Base-by-base conservation (phyloP, 2,329 filamentous ascomycete species). In the Pleomassaria siparia region DNA sequence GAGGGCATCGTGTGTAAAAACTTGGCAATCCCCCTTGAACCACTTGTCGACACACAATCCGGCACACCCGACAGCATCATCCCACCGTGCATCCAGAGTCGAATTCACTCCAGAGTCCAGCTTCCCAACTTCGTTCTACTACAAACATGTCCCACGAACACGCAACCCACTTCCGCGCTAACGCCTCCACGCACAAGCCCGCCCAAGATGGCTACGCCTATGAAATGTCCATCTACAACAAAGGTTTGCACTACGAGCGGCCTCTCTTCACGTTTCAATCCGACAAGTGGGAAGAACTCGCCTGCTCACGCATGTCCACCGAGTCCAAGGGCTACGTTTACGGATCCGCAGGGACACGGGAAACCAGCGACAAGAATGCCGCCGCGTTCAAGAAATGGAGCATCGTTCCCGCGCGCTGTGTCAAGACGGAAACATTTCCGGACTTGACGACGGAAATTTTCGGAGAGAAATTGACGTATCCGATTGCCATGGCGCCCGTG, bases 261-360 rank as follows among this genome's bases (percentile, higher is more conserved):
- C 66, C 69, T 8, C 51, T 57, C 1, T 55, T 71, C 51, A 67
- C 68, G 2, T 71, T 70, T 50, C 59, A 70, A 37, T 46, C 66
- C n/a, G 25, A 39, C 1, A 33, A 59, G 51, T 67, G 62, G 62
- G 58, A 64, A 41, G 25, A 43, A 16, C 37, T 60, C 37, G 69
- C 67, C 12, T 48, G 56, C 16, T 49, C 52, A 8, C 56, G 56
- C 20, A 57, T 71, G 26, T 64, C 62, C 2, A 58, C 65, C 5
- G 60, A 65, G 22, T 57, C 59, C 13, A 61, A 56, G 40, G 68
- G 66, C n/a, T 72, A 72, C 45, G 58, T 69, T 9, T 56, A 60
- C 37, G 67, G 68, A 25, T 63, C 59, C 13, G 67, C 67, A 4
- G 66, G 69, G 2, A 56, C 50, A 2, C 60, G 63, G 8, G 61